A percentile compares a stretch with the other conserved stretches of the same genome.
Conservation (phyloP, 2,329 filamentous ascomycete species). For the Ceratocystis papillata region DNA sequence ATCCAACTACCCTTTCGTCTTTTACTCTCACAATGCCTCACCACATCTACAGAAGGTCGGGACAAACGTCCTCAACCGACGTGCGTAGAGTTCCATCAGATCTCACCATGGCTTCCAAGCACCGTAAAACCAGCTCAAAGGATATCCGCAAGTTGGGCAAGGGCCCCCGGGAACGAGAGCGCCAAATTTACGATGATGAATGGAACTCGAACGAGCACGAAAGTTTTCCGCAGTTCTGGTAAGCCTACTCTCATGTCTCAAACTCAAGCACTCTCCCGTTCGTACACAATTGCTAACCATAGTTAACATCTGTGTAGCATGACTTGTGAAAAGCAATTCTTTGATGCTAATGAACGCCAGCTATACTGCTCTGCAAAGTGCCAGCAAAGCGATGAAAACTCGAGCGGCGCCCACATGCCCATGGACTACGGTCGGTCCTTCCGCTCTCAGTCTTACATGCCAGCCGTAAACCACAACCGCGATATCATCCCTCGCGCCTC, state of each 20-base stretch:
- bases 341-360: slow-evolving; percentile 45
- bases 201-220: slow-evolving; percentile 47
- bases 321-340: slow-evolving; percentile 57
- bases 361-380: slow-evolving; percentile 56
- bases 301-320: slow-evolving; percentile 39
- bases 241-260: slow-evolving; percentile 31
- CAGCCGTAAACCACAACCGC: slow-evolving; percentile 37
- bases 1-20: slow-evolving; percentile 10
- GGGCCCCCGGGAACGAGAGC: slow-evolving; percentile 41
- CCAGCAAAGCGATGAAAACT: slow-evolving; percentile 42
- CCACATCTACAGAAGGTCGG: slow-evolving; percentile 43
- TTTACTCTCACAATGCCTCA: slow-evolving; percentile 40
- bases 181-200: slow-evolving; percentile 35
- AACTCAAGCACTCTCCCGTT: neutral
- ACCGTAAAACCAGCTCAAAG: slow-evolving; percentile 35
- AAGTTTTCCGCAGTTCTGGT: slow-evolving; percentile 57
- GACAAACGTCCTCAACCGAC: slow-evolving; percentile 45
- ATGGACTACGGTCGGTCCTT: slow-evolving; percentile 28
- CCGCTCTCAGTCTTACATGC: slow-evolving; percentile 29
- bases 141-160: slow-evolving; percentile 41
- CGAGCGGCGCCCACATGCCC: slow-evolving; percentile 30
- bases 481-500: slow-evolving; percentile 55
- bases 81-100: slow-evolving; percentile 40
- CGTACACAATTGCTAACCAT: slow-evolving; percentile 21
- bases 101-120: slow-evolving; percentile 39